Conservation (phyloP, 306 rosid species). For the Bauhinia variegata region DNA sequence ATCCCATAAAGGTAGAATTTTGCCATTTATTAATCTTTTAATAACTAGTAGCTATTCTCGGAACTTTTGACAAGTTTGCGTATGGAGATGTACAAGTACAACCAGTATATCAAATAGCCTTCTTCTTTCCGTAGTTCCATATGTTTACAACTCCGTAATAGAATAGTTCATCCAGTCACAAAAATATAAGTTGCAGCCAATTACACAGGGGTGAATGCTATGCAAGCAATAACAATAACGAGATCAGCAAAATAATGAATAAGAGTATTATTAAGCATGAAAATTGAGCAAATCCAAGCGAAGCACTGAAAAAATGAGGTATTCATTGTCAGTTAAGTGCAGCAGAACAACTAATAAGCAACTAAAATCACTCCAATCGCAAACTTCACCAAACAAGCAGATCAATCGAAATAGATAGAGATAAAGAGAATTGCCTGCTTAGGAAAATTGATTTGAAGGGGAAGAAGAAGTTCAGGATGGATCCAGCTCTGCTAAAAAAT, state of each 20-base stretch:
- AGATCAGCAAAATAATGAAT: not conserved
- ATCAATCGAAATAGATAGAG: not conserved
- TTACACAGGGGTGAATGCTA: too few relatives aligned
- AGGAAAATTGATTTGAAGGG: not conserved
- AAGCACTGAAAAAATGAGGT: not conserved
- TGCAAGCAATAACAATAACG: not conserved
- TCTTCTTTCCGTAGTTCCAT: not conserved
- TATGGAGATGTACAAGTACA: not conserved
- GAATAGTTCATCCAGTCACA: not conserved
- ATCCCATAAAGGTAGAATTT: not conserved
- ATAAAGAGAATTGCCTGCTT: slow-evolving; percentile 7
- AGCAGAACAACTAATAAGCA: slow-evolving; percentile 8
- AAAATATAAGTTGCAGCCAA: slow-evolving; percentile 1
- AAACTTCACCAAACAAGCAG: not conserved
- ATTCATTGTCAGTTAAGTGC: not conserved
- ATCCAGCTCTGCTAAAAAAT: slow-evolving; percentile 20
- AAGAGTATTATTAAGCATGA: not conserved
- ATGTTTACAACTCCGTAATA: too few relatives aligned
- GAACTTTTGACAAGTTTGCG: not conserved
- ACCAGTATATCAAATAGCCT: not conserved
- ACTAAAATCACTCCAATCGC: not conserved
- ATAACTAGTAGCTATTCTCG: not conserved
- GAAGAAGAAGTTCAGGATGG: slow-evolving; percentile 1
- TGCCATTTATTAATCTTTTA: not conserved
- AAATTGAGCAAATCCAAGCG: slow-evolving; percentile 4